Evolutionary conservation across 148 eudicot species (phyloP).

Genomic region (Mesembryanthemum crystallinum): DNA sequence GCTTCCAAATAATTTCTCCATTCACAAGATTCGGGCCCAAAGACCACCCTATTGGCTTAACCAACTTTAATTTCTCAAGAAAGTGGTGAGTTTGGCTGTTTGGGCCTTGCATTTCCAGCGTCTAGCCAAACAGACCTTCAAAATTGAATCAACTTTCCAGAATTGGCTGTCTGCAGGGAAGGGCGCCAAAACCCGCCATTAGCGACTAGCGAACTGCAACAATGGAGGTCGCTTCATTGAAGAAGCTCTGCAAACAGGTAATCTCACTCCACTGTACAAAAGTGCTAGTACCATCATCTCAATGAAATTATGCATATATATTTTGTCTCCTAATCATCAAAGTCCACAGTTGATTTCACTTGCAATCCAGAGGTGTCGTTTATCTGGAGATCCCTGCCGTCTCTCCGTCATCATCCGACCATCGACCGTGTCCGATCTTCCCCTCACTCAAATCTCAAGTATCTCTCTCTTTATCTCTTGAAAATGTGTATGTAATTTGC

Average conservation of each 20-base stretch:
- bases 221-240: constrained; percentile 46
- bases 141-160: no score
- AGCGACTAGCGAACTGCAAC: not conserved
- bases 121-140: no score
- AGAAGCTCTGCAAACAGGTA: constrained; percentile 46
- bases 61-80: no score
- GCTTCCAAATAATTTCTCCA: no score
- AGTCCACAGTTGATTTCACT: constrained; percentile 47
- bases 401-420: constrained; percentile 47
- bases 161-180: not conserved
- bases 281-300: not conserved
- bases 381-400: constrained; percentile 48
- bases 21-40: no score
- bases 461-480: constrained; percentile 8
- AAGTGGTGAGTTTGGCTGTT: no score
- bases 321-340: not conserved
- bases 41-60: no score
- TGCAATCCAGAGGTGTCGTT: constrained; percentile 63
- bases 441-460: constrained; percentile 51
- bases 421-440: constrained; percentile 23
- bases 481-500: not conserved
- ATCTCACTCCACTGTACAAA: not conserved
- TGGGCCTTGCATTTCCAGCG: no score
- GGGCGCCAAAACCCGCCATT: constrained; percentile 14
- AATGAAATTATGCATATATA: not conserved